phyloP scores from a whole-genome alignment of 2,329 filamentous ascomycete species.

The Nigrospora osmanthi region DNA sequence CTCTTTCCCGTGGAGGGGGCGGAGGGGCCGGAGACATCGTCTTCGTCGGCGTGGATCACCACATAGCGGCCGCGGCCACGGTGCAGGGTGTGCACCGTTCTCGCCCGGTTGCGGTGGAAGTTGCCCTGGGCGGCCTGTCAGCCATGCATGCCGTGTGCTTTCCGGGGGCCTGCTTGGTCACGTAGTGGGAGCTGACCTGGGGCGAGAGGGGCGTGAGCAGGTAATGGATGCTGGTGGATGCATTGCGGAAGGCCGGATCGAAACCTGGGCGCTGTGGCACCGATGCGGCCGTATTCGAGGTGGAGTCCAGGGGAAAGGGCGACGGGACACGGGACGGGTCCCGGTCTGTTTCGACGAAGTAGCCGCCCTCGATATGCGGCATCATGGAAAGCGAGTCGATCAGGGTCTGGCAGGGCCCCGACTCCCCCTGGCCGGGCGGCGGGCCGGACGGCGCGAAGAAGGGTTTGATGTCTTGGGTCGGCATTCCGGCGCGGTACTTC shows the following conservation, averaged over 20 bases:
- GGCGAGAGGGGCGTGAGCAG: conserved; percentile 41
- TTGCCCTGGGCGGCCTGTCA: conserved; percentile 33
- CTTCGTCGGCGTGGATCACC: conserved; percentile 50
- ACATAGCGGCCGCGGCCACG: conserved; percentile 56
- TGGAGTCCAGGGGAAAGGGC: conserved; percentile 35
- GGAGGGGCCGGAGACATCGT: conserved; percentile 40
- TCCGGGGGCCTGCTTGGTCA: too few species aligned
- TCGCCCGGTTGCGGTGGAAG: conserved; percentile 56
- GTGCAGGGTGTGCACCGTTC: conserved; percentile 60
- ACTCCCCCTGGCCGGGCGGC: neutral
- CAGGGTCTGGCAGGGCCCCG: conserved; percentile 5
- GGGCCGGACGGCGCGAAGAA: neutral
- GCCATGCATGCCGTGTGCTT: too few species aligned
- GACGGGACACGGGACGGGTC: conserved; percentile 43
- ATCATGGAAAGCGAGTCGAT: conserved; percentile 35
- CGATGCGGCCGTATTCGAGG: conserved; percentile 25
- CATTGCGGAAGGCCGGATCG: conserved; percentile 35
- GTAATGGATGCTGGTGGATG: conserved; percentile 58
- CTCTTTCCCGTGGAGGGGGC: conserved; percentile 7
- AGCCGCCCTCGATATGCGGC: conserved; percentile 57
- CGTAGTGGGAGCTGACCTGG: conserved; percentile 18
- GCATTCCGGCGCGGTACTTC: neutral
- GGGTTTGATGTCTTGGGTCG: neutral
- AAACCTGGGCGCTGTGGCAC: conserved; percentile 25
- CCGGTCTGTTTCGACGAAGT: conserved; percentile 55